phyloP scores from a whole-genome alignment of 108 stramenopile species.

The Epithemia pelagica region DNA sequence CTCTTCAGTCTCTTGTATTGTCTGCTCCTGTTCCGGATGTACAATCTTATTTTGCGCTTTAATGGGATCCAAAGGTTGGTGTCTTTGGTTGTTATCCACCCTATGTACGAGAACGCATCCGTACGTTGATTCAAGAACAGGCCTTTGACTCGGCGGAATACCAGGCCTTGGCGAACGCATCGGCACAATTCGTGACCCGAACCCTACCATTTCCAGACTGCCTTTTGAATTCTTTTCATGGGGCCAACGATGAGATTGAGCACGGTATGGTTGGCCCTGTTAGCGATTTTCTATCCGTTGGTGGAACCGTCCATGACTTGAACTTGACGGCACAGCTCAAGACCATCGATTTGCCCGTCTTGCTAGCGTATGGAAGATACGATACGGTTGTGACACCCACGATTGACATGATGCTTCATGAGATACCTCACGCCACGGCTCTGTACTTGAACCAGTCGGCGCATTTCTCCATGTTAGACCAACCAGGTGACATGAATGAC shows the following conservation, averaged over 20 bases:
- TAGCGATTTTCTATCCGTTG: slow-evolving; percentile 27
- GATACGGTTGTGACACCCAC: slow-evolving; percentile 32
- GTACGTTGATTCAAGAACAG: background rate
- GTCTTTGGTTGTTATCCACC: slow-evolving; percentile 30
- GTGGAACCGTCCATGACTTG: slow-evolving; percentile 20
- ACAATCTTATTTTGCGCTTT: slow-evolving; percentile 23
- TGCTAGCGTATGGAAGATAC: slow-evolving; percentile 17
- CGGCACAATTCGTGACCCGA: slow-evolving; percentile 28
- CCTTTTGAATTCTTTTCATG: background rate
- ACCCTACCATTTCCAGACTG: slow-evolving; percentile 40
- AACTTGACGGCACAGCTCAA: slow-evolving; percentile 28
- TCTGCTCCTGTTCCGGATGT: slow-evolving; percentile 17
- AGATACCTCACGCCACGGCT: slow-evolving; percentile 16
- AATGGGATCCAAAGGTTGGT: slow-evolving; percentile 30
- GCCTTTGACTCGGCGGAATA: background rate
- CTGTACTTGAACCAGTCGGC: slow-evolving; percentile 31
- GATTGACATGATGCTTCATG: slow-evolving; percentile 27
- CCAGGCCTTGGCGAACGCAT: slow-evolving; percentile 16
- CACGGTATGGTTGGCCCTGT: slow-evolving; percentile 36
- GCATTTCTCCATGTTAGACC: slow-evolving; percentile 46
- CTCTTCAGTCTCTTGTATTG: background rate
- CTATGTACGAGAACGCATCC: slow-evolving; percentile 23
- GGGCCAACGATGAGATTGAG: slow-evolving; percentile 30
- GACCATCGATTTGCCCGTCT: slow-evolving; percentile 27
- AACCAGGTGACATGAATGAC: slow-evolving; percentile 33